Percentiles rank a stretch among this genome's conserved stretches.
phyloP scores from a whole-genome alignment of 495 filamentous ascomycete species.

The Penicillium subrubescens region DNA sequence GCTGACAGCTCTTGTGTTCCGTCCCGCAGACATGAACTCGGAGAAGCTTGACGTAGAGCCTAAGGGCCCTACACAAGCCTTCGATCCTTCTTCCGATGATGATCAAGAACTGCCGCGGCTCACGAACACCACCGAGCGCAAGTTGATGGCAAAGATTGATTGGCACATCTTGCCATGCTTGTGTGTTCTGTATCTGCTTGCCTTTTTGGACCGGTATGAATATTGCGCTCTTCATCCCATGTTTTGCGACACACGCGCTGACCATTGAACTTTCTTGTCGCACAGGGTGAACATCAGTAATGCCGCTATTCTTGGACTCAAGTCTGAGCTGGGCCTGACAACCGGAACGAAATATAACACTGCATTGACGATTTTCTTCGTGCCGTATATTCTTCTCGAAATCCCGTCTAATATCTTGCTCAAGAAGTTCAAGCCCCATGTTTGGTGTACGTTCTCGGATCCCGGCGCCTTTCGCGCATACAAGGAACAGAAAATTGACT shows the following conservation, averaged over 20 bases:
- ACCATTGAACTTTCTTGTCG: slow-evolving; percentile 11
- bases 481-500: not conserved
- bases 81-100: not conserved
- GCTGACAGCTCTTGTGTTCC: slow-evolving; percentile 18
- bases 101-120: slow-evolving; percentile 37
- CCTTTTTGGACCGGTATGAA: slow-evolving; percentile 78
- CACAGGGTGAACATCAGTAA: slow-evolving; percentile 69
- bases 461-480: not conserved
- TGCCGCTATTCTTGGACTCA: slow-evolving; percentile 62
- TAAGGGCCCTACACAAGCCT: not conserved
- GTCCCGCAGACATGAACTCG: slow-evolving; percentile 21
- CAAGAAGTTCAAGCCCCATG: slow-evolving; percentile 75
- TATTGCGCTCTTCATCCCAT: not conserved
- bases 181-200: slow-evolving; percentile 80
- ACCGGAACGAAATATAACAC: slow-evolving; percentile 68
- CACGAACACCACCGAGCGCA: slow-evolving; percentile 64
- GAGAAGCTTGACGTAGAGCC: slow-evolving; percentile 13
- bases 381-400: slow-evolving; percentile 83
- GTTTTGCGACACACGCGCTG: slow-evolving; percentile 3
- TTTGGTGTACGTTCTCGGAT: slow-evolving; percentile 62
- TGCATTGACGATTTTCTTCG: slow-evolving; percentile 86
- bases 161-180: slow-evolving; percentile 78
- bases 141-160: slow-evolving; percentile 77
- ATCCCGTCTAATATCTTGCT: slow-evolving; percentile 89
- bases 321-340: slow-evolving; percentile 60